phyloP scores from a whole-genome alignment of 1,139 yeast genomes.

The Taiozyma sp. region DNA sequence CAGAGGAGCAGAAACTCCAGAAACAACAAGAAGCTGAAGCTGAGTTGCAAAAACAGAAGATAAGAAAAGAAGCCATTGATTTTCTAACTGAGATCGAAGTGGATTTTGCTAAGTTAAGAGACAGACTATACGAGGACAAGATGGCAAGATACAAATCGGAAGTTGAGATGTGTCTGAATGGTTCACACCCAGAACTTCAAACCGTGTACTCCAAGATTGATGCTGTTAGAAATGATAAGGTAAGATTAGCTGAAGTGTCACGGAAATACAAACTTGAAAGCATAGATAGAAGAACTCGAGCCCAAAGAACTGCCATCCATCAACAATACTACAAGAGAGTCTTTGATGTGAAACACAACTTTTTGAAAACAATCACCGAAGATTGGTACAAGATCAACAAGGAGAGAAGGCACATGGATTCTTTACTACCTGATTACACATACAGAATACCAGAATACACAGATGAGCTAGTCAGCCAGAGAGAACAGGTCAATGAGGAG shows the following conservation, averaged over 20 bases:
- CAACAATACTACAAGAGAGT: slow-evolving; percentile 73
- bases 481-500: slow-evolving; percentile 40
- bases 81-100: slow-evolving; percentile 74
- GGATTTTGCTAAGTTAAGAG: slow-evolving; percentile 81
- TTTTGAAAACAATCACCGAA: slow-evolving; percentile 72
- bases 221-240: slow-evolving; percentile 61
- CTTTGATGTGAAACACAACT: slow-evolving; percentile 59
- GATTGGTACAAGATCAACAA: slow-evolving; percentile 90
- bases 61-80: slow-evolving; percentile 55
- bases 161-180: slow-evolving; percentile 79
- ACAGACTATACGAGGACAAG: slow-evolving; percentile 69
- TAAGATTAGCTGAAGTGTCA: slow-evolving; percentile 60
- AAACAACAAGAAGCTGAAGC: slow-evolving; percentile 36
- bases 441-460: slow-evolving; percentile 28
- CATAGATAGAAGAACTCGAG: slow-evolving; percentile 74
- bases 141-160: slow-evolving; percentile 73
- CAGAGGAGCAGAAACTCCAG: slow-evolving; percentile 28
- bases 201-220: slow-evolving; percentile 65
- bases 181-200: slow-evolving; percentile 83
- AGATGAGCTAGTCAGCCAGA: slow-evolving; percentile 31
- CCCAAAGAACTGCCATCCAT: slow-evolving; percentile 74
- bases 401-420: slow-evolving; percentile 83
- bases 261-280: slow-evolving; percentile 71
- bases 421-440: slow-evolving; percentile 46
- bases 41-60: slow-evolving; percentile 42